phyloP scores from a whole-genome alignment of 495 filamentous ascomycete species.

The Neurospora cerealis region DNA sequence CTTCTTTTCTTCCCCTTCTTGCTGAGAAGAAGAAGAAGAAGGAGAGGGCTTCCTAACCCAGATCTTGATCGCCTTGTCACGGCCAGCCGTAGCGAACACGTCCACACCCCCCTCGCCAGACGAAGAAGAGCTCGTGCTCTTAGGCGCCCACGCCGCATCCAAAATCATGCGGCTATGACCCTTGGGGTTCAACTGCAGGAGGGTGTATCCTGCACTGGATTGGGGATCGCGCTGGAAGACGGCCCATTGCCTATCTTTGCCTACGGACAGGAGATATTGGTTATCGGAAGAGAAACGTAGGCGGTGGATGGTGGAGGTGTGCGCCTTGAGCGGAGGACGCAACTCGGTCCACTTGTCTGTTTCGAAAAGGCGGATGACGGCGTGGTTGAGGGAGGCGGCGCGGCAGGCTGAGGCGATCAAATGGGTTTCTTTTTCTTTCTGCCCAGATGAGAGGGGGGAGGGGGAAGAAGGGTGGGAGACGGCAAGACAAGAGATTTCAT shows the following conservation, averaged over 20 bases:
- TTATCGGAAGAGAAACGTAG: slow-evolving; percentile 73
- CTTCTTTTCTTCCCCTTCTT: slow-evolving; percentile 7
- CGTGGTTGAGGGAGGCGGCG: slow-evolving; percentile 85
- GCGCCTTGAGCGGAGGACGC: slow-evolving; percentile 66
- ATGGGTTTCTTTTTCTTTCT: slow-evolving; percentile 35
- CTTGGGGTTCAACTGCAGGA: slow-evolving; percentile 59
- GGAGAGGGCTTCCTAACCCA: slow-evolving; percentile 39
- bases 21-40: not conserved
- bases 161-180: slow-evolving; percentile 88
- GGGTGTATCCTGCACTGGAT: slow-evolving; percentile 36
- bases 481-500: slow-evolving; percentile 90
- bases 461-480: slow-evolving; percentile 39
- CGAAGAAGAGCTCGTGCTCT: slow-evolving; percentile 1
- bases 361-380: slow-evolving; percentile 85
- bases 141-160: slow-evolving; percentile 70
- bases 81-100: slow-evolving; percentile 75
- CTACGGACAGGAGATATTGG: slow-evolving; percentile 69
- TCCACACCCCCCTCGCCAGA: not conserved
- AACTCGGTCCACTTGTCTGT: slow-evolving; percentile 80
- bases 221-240: slow-evolving; percentile 49
- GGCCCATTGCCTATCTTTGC: slow-evolving; percentile 83
- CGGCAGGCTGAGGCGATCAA: slow-evolving; percentile 89
- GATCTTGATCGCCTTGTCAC: slow-evolving; percentile 77
- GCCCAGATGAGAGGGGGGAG: not conserved
- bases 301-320: slow-evolving; percentile 74